Evolutionary conservation across 2,329 filamentous ascomycete species (phyloP).

Genomic region (Claviceps humidiphila): DNA sequence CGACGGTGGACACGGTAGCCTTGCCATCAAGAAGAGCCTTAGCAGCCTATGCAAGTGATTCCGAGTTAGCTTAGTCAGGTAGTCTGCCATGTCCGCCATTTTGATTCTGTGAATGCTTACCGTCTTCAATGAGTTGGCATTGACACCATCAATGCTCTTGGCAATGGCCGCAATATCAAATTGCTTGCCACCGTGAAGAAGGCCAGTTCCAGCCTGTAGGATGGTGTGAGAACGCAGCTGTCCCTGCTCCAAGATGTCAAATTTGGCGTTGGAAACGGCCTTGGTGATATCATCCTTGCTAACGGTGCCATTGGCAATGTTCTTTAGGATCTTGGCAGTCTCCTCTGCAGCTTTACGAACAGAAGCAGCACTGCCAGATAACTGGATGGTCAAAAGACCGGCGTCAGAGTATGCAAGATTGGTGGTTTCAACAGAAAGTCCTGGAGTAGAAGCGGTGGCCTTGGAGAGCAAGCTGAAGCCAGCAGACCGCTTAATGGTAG

Average conservation of each 20-base stretch:
- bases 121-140: conserved; percentile 69
- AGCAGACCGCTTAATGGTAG: conserved; percentile 87
- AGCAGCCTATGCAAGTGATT: conserved; percentile 54
- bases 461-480: conserved; percentile 87
- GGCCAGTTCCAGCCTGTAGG: conserved; percentile 70
- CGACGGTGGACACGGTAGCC: conserved; percentile 78
- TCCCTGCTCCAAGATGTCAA: conserved; percentile 70
- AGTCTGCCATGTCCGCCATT: not conserved
- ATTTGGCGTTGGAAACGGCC: conserved; percentile 87
- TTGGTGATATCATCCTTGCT: conserved; percentile 80
- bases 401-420: conserved; percentile 88
- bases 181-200: conserved; percentile 68
- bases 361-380: conserved; percentile 60
- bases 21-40: conserved; percentile 80
- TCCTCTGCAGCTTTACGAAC: conserved; percentile 63
- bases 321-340: conserved; percentile 71
- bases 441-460: conserved; percentile 52
- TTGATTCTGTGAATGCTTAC: conserved; percentile 38
- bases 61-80: conserved; percentile 9
- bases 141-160: conserved; percentile 68
- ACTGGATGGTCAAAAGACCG: conserved; percentile 72
- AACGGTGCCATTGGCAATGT: conserved; percentile 61
- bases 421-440: conserved; percentile 56
- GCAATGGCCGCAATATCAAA: conserved; percentile 73
- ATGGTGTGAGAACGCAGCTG: conserved; percentile 68